Base-by-base conservation (phyloP, 441 rosid genomes). In the Pelargonium fulgidum region DNA sequence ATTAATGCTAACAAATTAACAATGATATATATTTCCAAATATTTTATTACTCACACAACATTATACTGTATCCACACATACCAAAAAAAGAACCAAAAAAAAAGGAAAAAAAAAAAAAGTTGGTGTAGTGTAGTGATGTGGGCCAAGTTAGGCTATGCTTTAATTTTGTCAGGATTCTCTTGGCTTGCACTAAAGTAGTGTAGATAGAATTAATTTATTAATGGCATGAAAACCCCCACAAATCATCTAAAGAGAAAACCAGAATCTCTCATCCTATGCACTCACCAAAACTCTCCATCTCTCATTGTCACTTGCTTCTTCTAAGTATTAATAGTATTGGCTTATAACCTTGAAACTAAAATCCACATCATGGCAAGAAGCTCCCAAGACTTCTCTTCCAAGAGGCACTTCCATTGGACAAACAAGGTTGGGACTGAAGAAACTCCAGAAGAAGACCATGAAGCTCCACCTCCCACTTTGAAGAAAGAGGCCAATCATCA, bases 391-490 rank as follows among this genome's bases (percentile, higher is more conserved):
- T 82, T 81, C 54, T 62, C 88, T 70, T 88, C 96, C 75, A 91
- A 87, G 81, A 80, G 96, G 69, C 88, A 88, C 82, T 93, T 87
- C 84, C 96, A 85, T 71, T 88, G 97, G 97, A 85, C 93, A 58
- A 86, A 85, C 62, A 91, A 89, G 81, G 84, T 83, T 69, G 81
- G 81, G 13, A 73, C 81, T 58, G 79, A 79, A 45, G 89, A 89
- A 26, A 26, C 33, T 26, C 33, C 33, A 26, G 33, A 26, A 14
- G 86, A 84, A 24, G 89, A 83, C 56, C 83, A 83, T 63, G 76
- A 82, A 16, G 80, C 70, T 74, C 76, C 79, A 42, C 81, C 68
- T 67, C 84, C 24, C 33, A 26, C 33, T 26, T 26, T 26, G 33
- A 26, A 26, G 33, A 26, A 26, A 26, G 33, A 26, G 33, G 3